These are phyloP conservation scores for Falciphora oryzae DNA, from an alignment of 2,329 filamentous ascomycete genomes.

Conservation along the genomic window DNA sequence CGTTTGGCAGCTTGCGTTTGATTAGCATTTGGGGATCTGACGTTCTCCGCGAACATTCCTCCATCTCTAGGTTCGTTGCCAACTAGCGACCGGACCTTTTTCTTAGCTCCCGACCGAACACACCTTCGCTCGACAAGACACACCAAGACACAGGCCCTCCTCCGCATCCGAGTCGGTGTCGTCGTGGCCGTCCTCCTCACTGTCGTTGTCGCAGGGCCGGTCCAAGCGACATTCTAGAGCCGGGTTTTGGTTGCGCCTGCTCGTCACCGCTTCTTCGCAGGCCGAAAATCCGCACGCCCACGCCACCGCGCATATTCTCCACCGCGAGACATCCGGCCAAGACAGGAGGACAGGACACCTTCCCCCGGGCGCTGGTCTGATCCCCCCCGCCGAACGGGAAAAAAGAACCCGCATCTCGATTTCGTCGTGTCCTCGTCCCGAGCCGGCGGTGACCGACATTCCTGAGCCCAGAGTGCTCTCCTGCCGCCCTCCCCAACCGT, in stretches of 20 bases:
- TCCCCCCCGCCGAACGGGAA: neutral
- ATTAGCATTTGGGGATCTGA: neutral
- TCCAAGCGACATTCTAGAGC: neutral
- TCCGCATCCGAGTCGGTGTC: neutral
- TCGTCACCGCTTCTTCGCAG: neutral
- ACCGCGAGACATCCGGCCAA: neutral
- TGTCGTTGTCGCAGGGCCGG: neutral
- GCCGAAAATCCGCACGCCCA: neutral
- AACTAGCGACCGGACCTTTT: neutral
- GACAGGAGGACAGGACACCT: neutral
- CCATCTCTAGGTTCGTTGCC: neutral
- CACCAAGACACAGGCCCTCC: neutral
- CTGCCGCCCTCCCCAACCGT: conserved; percentile 15
- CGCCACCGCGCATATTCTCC: neutral
- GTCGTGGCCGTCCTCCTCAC: too few relatives aligned
- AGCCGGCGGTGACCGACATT: neutral
- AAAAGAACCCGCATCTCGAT: neutral
- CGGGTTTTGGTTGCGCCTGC: too few relatives aligned
- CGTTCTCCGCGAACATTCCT: neutral
- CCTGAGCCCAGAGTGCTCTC: neutral
- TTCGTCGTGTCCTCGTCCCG: neutral
- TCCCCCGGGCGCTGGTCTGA: neutral
- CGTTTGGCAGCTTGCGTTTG: neutral
- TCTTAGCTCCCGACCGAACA: neutral
- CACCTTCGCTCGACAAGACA: neutral